Base-by-base conservation (phyloP, 345 rosid genomes). In the Gynandropsis gynandra region DNA sequence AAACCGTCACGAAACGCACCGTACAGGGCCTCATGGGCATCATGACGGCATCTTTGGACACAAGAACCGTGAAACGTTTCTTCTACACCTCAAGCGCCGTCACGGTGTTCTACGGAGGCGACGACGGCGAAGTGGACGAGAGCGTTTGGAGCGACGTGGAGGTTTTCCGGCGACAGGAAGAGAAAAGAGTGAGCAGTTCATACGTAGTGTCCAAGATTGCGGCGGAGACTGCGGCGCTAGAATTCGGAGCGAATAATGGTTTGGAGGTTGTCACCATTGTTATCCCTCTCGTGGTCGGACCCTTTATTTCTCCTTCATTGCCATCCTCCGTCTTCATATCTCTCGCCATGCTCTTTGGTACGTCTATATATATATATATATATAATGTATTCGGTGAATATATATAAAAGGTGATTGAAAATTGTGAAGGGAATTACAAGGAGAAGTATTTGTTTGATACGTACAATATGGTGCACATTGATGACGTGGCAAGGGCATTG, bases 21-120 rank as follows among this genome's bases (percentile, higher is more conserved):
- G 64, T 76, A 3, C 66, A 68, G 10, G 94, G 83, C 52, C 37
- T 75, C 1, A 33, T 70, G 18, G 83, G 81, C 24, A 77, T 87
- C 37, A 24, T 83, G 1, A 78, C 67, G 33, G 64, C 81, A 3
- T 81, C 80, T 71, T 24, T 71, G 52, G 68, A 73, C 9, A 53
- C 79, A 8, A 73, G 66, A 52, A 79, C 82, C 0, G 85, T 83
- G 29, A 77, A 73, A 56, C 66, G 82, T 4, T 74, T 81, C 0
- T 76, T 83, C 4, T 87, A 77, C 70, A 81, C 89, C 44, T 79
- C 89, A 3, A 83, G 89, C 16, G 54, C 67, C 16, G 53, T 64
- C 0, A 46, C 74, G 8, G 68, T 74, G 10, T 34, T 56, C 42
- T 67, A 61, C 40, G 54, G 63, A 18, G 67, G 15, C 7, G 42